A percentile compares a stretch with the other conserved stretches of the same genome.
Evolutionary conservation across 805 yeast genomes (phyloP).

Genomic region (Saccharomycopsis sp.): DNA sequence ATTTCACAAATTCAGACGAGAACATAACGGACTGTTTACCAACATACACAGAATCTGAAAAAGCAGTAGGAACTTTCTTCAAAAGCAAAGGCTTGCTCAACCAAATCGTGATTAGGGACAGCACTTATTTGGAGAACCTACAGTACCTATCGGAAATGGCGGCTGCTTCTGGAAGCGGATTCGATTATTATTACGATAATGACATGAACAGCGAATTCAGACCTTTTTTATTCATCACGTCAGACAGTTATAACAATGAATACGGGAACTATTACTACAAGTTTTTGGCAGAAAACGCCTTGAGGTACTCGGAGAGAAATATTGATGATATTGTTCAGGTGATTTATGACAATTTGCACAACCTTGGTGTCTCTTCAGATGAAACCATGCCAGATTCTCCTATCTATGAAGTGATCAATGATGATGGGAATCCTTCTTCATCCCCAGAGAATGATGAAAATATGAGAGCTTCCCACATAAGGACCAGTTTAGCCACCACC

Average conservation of each 20-base stretch:
- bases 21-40: constrained; percentile 12
- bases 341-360: constrained; percentile 15
- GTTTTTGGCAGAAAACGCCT: constrained; percentile 20
- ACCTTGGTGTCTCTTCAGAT: too few species aligned
- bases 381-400: too few species aligned
- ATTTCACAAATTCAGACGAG: constrained; percentile 3
- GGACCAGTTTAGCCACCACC: background rate
- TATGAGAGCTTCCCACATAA: background rate
- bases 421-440: too few species aligned
- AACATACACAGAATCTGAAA: constrained; percentile 15
- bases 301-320: constrained; percentile 20
- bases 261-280: constrained; percentile 21
- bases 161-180: constrained; percentile 3
- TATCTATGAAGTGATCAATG: too few species aligned
- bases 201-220: constrained; percentile 15
- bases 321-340: constrained; percentile 20
- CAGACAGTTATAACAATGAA: constrained; percentile 6
- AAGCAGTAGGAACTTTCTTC: constrained; percentile 19
- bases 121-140: constrained; percentile 15
- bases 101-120: constrained; percentile 18
- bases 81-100: constrained; percentile 15
- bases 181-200: constrained; percentile 18
- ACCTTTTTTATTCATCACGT: constrained; percentile 16
- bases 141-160: constrained; percentile 6
- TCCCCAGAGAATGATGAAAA: too few species aligned